Percentiles rank a stretch among this genome's conserved stretches.
Conservation (phyloP, 495 filamentous ascomycete species). For the Tuber microsphaerosporum region DNA sequence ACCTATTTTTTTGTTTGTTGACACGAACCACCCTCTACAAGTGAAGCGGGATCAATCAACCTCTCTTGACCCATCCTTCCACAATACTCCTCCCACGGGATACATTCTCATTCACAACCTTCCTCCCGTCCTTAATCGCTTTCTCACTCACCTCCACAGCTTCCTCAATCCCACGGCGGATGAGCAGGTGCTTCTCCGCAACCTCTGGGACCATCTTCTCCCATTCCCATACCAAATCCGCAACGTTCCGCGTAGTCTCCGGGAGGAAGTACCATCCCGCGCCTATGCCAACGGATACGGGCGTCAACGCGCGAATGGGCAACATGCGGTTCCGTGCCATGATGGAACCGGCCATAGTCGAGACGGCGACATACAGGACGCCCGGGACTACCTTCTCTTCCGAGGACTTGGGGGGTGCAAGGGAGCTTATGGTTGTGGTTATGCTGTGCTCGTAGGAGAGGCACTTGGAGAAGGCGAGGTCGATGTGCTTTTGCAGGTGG, state of each 20-base stretch:
- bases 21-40: neutral
- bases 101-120: conserved; percentile 72
- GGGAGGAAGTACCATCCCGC: conserved; percentile 69
- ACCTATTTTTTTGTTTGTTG: conserved; percentile 46
- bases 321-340: conserved; percentile 76
- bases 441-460: conserved; percentile 75
- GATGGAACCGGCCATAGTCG: conserved; percentile 87
- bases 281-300: conserved; percentile 62
- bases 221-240: conserved; percentile 74
- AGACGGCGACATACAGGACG: conserved; percentile 78
- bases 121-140: conserved; percentile 55
- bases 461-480: conserved; percentile 62
- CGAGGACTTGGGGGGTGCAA: conserved; percentile 73
- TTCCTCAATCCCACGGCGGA: conserved; percentile 59
- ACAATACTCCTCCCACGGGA: conserved; percentile 61
- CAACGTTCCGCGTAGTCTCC: conserved; percentile 75
- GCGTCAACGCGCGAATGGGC: conserved; percentile 63
- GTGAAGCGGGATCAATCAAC: conserved; percentile 34
- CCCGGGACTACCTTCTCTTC: conserved; percentile 81
- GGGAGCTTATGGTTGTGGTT: conserved; percentile 75
- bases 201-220: conserved; percentile 78
- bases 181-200: conserved; percentile 64
- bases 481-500: conserved; percentile 67
- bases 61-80: conserved; percentile 86
- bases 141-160: conserved; percentile 67